Base-by-base conservation (phyloP, 2,329 filamentous ascomycete species). In the Rhytidhysteron rufulum region DNA sequence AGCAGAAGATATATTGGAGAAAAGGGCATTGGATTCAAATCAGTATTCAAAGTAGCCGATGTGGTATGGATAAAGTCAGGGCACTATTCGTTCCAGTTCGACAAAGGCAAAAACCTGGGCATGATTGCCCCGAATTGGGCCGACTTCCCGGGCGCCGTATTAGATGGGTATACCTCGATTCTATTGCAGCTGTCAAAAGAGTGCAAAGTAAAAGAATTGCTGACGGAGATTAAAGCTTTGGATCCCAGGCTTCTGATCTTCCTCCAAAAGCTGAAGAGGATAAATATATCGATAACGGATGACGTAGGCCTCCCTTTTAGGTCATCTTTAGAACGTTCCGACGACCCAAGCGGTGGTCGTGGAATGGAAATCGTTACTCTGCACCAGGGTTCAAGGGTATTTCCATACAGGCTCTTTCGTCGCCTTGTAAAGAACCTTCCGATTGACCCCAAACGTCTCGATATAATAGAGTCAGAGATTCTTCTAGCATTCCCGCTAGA, bases 401-500 rank as follows among this genome's bases (percentile, higher is more conserved):
- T 16, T 5, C n/a, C 18, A 2, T 4, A 9, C 2, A 11, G 24
- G 13, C 17, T 2, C 5, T 35, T 18, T 15, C 30, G 6, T 4
- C 5, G 17, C 7, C 4, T 18, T 10, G 19, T 37, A 15, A 29
- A 3, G 3, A 30, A 40, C 15, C 16, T 43, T 7, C 41, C 41
- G 6, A 2, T 15, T 4, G 31, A 40, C 6, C 2, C 20, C 5
- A 4, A 19, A n/a, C 32, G 41, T 5, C 7, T 17, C 11, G 4
- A 32, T 20, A 33, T 24, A 4, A 24, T 37, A n/a, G 7, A 40
- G 15, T 52, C 66, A 0, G 59, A 71, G 16, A 53, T 77, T 2
- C 50, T 72, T 2, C 52, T 77, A 1, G 73, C 72, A 0, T 76
- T 77, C 43, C 73, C 73, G 0, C 20, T 75, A 1, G 53, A 62